These are phyloP conservation scores for Capsella rubella DNA, from an alignment of 441 rosid species.

Conservation along the genomic window DNA sequence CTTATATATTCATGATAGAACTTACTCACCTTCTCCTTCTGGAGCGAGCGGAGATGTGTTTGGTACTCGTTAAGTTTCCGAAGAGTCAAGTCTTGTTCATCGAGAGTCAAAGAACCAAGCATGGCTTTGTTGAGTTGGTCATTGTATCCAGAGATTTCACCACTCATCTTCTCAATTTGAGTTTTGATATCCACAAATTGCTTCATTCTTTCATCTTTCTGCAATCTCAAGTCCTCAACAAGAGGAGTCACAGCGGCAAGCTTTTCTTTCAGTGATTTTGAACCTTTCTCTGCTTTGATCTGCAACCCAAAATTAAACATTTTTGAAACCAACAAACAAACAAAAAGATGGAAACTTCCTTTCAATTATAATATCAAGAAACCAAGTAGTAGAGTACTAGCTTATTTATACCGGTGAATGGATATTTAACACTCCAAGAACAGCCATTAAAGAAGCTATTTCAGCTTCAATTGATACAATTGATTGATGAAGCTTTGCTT, in stretches of 20 bases:
- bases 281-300: constrained; percentile 64
- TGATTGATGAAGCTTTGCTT: constrained; percentile 90
- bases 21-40: constrained; percentile 80
- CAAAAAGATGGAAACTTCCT: not conserved
- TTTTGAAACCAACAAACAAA: not conserved
- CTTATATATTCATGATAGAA: not conserved
- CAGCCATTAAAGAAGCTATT: constrained; percentile 91
- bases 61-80: constrained; percentile 90
- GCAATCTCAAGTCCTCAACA: constrained; percentile 75
- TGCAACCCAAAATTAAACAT: constrained; percentile 38
- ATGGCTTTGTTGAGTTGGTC: constrained; percentile 46
- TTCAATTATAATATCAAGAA: not conserved
- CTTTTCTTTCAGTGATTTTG: constrained; percentile 75
- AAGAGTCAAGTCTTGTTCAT: constrained; percentile 82
- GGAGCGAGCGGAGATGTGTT: constrained; percentile 80
- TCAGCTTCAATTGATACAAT: constrained; percentile 97
- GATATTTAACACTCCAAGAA: constrained; percentile 81
- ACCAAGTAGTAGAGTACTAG: not conserved
- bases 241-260: constrained; percentile 79
- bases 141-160: constrained; percentile 84
- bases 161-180: constrained; percentile 85
- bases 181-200: constrained; percentile 76
- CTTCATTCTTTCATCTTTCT: constrained; percentile 81
- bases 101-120: constrained; percentile 56
- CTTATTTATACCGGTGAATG: constrained; percentile 51